Conservation (phyloP, 2,329 filamentous ascomycete genomes). For the Chaetomiaceae sp. region DNA sequence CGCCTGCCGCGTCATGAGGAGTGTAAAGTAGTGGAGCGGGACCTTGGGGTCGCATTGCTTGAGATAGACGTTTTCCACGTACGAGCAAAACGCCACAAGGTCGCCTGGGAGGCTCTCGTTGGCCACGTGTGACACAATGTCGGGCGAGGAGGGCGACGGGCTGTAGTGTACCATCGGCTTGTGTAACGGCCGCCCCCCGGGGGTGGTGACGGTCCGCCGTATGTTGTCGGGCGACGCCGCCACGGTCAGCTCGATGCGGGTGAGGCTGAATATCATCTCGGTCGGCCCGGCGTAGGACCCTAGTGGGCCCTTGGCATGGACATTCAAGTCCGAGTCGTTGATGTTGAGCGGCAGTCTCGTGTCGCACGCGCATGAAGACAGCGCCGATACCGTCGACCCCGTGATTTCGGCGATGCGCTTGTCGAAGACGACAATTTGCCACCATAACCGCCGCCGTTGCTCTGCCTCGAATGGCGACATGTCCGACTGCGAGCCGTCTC, state of each 20-base stretch:
- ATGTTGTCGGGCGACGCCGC: conserved; percentile 45
- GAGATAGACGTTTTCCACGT: conserved; percentile 55
- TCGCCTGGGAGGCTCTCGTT: conserved; percentile 49
- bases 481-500: conserved; percentile 51
- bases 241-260: conserved; percentile 53
- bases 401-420: conserved; percentile 64
- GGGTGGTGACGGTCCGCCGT: conserved; percentile 20
- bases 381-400: conserved; percentile 52
- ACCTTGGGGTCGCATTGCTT: conserved; percentile 54
- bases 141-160: conserved; percentile 38
- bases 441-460: conserved; percentile 69
- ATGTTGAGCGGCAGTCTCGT: conserved; percentile 57
- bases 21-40: conserved; percentile 55
- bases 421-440: conserved; percentile 66
- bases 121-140: conserved; percentile 44
- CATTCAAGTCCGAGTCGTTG: conserved; percentile 56
- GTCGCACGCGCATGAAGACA: conserved; percentile 48
- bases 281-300: conserved; percentile 47
- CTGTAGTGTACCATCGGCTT: conserved; percentile 30
- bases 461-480: conserved; percentile 60
- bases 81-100: conserved; percentile 49
- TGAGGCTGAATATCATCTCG: conserved; percentile 57
- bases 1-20: conserved; percentile 52
- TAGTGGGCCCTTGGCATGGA: conserved; percentile 52
- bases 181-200: conserved; percentile 27